A percentile compares a stretch with the other conserved stretches of the same genome.
These are phyloP conservation scores for Phytopythium montanum DNA, from an alignment of 352 stramenopile genomes.

Conservation along the genomic window DNA sequence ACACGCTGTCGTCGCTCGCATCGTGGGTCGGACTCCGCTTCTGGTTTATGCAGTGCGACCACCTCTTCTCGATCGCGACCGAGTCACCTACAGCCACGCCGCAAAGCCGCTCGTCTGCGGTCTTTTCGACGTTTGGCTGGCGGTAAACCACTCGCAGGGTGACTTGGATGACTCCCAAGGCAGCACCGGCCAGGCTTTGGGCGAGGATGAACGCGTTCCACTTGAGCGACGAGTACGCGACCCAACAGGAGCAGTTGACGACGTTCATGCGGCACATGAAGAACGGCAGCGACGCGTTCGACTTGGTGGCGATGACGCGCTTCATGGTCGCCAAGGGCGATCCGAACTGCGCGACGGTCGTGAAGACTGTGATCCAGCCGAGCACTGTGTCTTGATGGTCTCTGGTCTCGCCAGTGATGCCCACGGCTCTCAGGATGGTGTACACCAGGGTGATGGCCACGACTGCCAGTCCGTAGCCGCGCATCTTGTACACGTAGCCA, in stretches of 20 bases:
- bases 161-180: too few relatives aligned
- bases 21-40: too few relatives aligned
- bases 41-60: too few relatives aligned
- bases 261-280: slow-evolving; percentile 25
- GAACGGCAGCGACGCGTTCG: slow-evolving; percentile 23
- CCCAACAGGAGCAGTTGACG: slow-evolving; percentile 28
- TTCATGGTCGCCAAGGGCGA: slow-evolving; percentile 25
- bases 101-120: neutral
- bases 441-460: slow-evolving; percentile 6
- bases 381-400: slow-evolving; percentile 12
- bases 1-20: too few relatives aligned
- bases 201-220: slow-evolving; percentile 17
- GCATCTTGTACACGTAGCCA: slow-evolving; percentile 7
- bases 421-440: slow-evolving; percentile 5
- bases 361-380: slow-evolving; percentile 19
- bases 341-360: slow-evolving; percentile 19
- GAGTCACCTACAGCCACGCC: too few relatives aligned
- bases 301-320: slow-evolving; percentile 19
- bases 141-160: too few relatives aligned
- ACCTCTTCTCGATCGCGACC: too few relatives aligned
- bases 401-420: slow-evolving; percentile 5
- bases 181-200: too few relatives aligned
- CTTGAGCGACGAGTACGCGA: slow-evolving; percentile 21
- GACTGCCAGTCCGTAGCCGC: slow-evolving; percentile 6
- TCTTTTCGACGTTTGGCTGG: too few relatives aligned